A percentile compares a stretch with the other conserved stretches of the same genome.
phyloP scores from a whole-genome alignment of 345 rosid genomes.

The Gynandropsis gynandra region DNA sequence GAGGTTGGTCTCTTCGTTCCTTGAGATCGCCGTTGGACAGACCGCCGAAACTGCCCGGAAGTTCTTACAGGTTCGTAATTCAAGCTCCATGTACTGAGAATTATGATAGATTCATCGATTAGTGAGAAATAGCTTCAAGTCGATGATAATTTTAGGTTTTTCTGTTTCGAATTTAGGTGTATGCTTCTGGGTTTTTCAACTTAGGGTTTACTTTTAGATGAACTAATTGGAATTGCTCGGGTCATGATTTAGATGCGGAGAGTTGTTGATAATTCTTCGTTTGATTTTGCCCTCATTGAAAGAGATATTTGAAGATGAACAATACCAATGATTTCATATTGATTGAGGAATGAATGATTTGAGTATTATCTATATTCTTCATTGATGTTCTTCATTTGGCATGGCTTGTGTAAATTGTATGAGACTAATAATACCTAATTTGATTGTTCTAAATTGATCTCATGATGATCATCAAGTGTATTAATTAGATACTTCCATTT shows the following conservation, averaged over 20 bases:
- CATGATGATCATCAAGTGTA: background rate
- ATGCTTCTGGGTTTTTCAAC: slow-evolving; percentile 7
- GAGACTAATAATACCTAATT: slow-evolving; percentile 2
- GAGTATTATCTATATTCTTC: too few relatives aligned
- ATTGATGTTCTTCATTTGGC: too few relatives aligned
- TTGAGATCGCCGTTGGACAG: slow-evolving; percentile 96
- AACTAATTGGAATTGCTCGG: background rate
- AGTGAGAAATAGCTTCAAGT: slow-evolving; percentile 19
- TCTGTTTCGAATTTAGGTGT: background rate
- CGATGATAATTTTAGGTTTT: slow-evolving; percentile 5
- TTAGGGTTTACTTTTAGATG: slow-evolving; percentile 6
- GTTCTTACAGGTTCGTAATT: slow-evolving; percentile 63
- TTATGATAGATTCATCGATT: slow-evolving; percentile 4
- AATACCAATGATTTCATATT: too few relatives aligned
- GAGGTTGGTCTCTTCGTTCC: slow-evolving; percentile 80
- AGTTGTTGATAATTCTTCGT: slow-evolving; percentile 8
- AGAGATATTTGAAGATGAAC: too few relatives aligned
- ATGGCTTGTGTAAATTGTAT: background rate
- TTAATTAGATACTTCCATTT: too few relatives aligned
- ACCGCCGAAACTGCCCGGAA: slow-evolving; percentile 80
- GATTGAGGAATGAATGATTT: too few relatives aligned
- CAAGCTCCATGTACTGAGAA: slow-evolving; percentile 2
- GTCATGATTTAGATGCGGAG: slow-evolving; percentile 6
- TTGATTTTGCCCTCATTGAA: too few relatives aligned
- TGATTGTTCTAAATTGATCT: too few relatives aligned